phyloP scores from a whole-genome alignment of 805 yeast genomes.

The Cyberlindnera amylophila region DNA sequence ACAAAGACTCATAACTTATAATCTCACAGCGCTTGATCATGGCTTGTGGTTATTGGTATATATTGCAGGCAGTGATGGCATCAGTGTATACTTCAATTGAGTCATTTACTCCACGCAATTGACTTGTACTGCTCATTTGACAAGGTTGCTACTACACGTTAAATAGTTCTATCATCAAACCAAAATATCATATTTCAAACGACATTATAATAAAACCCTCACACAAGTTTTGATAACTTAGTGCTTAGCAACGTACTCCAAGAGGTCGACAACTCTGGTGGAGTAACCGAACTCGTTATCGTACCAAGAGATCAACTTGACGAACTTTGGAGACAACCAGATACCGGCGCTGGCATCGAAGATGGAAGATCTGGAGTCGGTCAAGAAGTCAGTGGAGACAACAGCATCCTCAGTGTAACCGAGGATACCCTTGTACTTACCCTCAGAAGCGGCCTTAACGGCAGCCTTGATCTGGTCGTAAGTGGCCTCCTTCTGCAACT shows the following conservation, averaged over 20 bases:
- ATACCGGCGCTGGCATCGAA: slow-evolving; percentile 92
- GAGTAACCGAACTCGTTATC: slow-evolving; percentile 96
- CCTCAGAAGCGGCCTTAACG: slow-evolving; percentile 73
- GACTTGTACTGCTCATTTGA: too few species aligned
- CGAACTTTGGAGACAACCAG: slow-evolving; percentile 80
- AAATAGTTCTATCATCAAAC: slow-evolving; percentile 12
- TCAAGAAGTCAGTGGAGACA: slow-evolving; percentile 85
- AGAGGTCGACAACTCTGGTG: slow-evolving; percentile 90
- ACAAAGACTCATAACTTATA: too few species aligned
- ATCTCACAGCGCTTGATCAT: too few species aligned
- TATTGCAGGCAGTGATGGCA: too few species aligned
- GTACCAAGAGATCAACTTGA: slow-evolving; percentile 91
- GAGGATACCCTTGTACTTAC: slow-evolving; percentile 72
- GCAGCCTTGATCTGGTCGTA: slow-evolving; percentile 80
- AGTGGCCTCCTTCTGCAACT: slow-evolving; percentile 69
- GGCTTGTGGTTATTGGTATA: too few species aligned
- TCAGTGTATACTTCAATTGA: too few species aligned
- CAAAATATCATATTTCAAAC: slow-evolving; percentile 5
- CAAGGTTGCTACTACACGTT: too few species aligned
- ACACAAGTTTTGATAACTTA: too few species aligned
- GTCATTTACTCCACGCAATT: too few species aligned
- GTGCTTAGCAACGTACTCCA: slow-evolving; percentile 64
- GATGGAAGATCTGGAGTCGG: slow-evolving; percentile 81
- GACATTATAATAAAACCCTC: slow-evolving; percentile 11
- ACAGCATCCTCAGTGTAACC: slow-evolving; percentile 93